Base-by-base conservation (phyloP, 352 stramenopile species). In the Chrysophaeum taylorii region DNA sequence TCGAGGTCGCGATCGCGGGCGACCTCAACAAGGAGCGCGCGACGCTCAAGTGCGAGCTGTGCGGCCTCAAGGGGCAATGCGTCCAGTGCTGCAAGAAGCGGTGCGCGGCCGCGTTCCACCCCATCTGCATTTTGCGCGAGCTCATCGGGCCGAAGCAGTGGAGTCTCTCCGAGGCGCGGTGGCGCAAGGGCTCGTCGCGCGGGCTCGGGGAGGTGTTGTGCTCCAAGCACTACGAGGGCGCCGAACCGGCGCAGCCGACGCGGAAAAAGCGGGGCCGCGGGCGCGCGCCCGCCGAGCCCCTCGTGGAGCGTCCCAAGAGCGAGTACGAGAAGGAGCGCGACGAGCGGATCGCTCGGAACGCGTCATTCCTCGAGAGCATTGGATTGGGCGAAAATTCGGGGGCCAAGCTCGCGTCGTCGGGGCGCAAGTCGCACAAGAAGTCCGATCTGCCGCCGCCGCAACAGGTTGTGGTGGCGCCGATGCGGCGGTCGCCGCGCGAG, bases 311-410 rank as follows among this genome's bases (percentile, higher is more conserved):
- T 5, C 2, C 2, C 2, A 66, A 66, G 57, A 31, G 5, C 35
- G 57, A 66, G 14, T 66, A 66, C 57, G 57, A 66, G 35, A 7
- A 31, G 21, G 33, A 66, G 36, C 31, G 57, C 18, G 57, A 66
- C 5, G 57, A 31, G 9, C 31, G 57, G 2, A 66, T 66, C 31
- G 57, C 57, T 31, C 57, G 36, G 33, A 66, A 66, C 57, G 33
- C 31, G 5, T 31, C 25, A 2, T 66, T 66, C 35, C 35, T 66
- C 33, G 31, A 5, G 31, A 45, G 33, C 23, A 23, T 66, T 23
- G 57, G 57, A 15, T 25, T 66, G 16, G 57, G 57, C 33, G 31
- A 50, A 50, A 50, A 50, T 15, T 50, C 42, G 33, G 12, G 57
- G 33, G 12, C 41, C 41, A 21, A 48, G 41, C 18, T 57, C 18